These are phyloP conservation scores for Myriosclerotinia curreyana DNA, from an alignment of 2,329 filamentous ascomycete genomes.

Conservation along the genomic window DNA sequence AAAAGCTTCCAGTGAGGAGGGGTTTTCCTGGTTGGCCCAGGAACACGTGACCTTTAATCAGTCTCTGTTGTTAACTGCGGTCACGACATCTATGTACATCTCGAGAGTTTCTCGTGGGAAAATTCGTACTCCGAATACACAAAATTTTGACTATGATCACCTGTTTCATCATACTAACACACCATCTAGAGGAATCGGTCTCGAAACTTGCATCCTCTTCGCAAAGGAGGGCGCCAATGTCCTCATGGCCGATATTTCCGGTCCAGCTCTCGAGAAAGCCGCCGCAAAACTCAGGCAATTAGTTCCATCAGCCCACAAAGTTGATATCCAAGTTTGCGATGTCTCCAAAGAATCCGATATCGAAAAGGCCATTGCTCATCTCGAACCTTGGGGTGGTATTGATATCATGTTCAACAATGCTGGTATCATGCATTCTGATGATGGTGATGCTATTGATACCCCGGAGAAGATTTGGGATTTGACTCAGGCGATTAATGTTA, in stretches of 20 bases:
- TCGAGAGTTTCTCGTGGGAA: not conserved
- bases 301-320: constrained; percentile 49
- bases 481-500: constrained; percentile 73
- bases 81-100: not conserved
- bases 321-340: constrained; percentile 55
- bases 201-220: constrained; percentile 72
- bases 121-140: not conserved
- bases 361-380: constrained; percentile 55
- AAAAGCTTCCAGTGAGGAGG: not conserved
- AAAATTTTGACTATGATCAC: not conserved
- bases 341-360: constrained; percentile 68
- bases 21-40: not conserved
- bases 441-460: constrained; percentile 63
- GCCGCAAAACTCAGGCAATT: constrained; percentile 57
- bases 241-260: constrained; percentile 68
- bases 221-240: constrained; percentile 68
- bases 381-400: constrained; percentile 67
- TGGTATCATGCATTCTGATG: constrained; percentile 71
- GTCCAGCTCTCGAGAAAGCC: constrained; percentile 60
- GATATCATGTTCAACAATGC: constrained; percentile 81
- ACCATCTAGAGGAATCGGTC: constrained; percentile 61
- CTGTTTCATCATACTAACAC: constrained; percentile 1
- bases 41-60: constrained; percentile 8
- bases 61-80: not conserved
- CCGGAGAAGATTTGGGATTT: constrained; percentile 74